phyloP scores from a whole-genome alignment of 1,284 basidiomycete species.

The Papiliotrema terrestris region DNA sequence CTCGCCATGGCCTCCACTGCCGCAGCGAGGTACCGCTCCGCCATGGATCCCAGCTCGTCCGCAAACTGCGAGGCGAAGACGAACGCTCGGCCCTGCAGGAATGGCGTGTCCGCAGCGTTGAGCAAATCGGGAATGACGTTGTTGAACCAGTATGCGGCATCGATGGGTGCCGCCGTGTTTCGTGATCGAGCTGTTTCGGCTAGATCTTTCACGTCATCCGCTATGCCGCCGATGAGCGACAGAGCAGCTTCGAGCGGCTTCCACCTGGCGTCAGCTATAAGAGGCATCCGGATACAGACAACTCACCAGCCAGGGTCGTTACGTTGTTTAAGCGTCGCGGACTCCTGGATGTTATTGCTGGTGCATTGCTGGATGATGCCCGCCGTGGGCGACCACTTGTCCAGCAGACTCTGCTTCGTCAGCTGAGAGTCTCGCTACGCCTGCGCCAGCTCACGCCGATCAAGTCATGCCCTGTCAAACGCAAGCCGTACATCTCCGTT shows the following conservation, averaged over 20 bases:
- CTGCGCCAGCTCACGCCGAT: conserved; percentile 59
- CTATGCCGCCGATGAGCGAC: conserved; percentile 76
- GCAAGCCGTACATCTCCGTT: conserved; percentile 71
- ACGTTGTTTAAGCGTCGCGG: conserved; percentile 25
- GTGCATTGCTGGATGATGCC: conserved; percentile 59
- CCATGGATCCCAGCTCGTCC: conserved; percentile 63
- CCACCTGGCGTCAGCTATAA: conserved; percentile 61
- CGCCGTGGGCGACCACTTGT: conserved; percentile 60
- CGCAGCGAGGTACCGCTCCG: conserved; percentile 78
- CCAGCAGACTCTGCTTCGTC: conserved; percentile 62
- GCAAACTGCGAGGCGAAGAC: conserved; percentile 91
- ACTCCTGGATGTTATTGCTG: conserved; percentile 49
- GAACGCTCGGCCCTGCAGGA: conserved; percentile 90
- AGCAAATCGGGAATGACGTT: conserved; percentile 76
- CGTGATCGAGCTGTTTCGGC: conserved; percentile 66
- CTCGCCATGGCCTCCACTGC: conserved; percentile 81
- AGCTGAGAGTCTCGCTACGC: conserved; percentile 5
- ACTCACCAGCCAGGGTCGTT: conserved; percentile 48
- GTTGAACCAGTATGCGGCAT: conserved; percentile 70
- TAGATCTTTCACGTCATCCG: conserved; percentile 70
- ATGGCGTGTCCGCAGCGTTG: conserved; percentile 64
- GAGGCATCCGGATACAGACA: conserved; percentile 3
- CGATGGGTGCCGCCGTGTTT: conserved; percentile 63
- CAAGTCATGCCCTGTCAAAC: conserved; percentile 80
- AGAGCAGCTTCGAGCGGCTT: conserved; percentile 79